Conservation (phyloP, 176 grass and related monocot genomes). For the Avena insularis region DNA sequence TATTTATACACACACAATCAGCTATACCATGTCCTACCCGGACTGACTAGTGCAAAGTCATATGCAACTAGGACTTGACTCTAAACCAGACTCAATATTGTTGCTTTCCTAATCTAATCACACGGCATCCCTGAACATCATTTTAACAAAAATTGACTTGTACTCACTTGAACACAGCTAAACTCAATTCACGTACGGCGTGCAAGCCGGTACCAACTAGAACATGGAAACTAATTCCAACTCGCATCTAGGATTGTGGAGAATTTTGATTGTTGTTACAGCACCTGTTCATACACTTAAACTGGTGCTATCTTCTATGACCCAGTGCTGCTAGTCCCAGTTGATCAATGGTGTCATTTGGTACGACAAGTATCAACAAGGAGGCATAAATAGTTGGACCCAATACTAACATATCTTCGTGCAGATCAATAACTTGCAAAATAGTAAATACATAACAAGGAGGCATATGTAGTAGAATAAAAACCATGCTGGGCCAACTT, state of each 20-base stretch:
- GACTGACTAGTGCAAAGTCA: background rate
- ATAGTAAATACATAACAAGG: background rate
- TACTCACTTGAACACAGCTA: background rate
- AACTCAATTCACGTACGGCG: background rate
- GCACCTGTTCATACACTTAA: background rate
- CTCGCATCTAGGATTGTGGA: background rate
- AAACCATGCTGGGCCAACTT: background rate
- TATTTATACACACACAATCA: background rate
- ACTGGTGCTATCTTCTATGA: background rate
- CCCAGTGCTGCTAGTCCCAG: background rate
- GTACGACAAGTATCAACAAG: background rate
- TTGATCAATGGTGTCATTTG: background rate
- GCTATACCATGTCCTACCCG: background rate
- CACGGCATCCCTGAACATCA: background rate
- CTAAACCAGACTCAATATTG: background rate
- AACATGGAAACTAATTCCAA: constrained; percentile 1
- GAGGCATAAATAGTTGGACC: background rate
- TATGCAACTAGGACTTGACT: background rate
- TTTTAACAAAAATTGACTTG: background rate
- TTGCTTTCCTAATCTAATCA: background rate
- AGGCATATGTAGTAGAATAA: background rate
- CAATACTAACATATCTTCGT: background rate
- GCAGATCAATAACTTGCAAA: background rate
- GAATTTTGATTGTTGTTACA: background rate
- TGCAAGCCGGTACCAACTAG: background rate